Evolutionary conservation across 108 stramenopile genomes (phyloP), one percentile per base, ranked within the genome.

Genomic region (Skeletonema tropicum): DNA sequence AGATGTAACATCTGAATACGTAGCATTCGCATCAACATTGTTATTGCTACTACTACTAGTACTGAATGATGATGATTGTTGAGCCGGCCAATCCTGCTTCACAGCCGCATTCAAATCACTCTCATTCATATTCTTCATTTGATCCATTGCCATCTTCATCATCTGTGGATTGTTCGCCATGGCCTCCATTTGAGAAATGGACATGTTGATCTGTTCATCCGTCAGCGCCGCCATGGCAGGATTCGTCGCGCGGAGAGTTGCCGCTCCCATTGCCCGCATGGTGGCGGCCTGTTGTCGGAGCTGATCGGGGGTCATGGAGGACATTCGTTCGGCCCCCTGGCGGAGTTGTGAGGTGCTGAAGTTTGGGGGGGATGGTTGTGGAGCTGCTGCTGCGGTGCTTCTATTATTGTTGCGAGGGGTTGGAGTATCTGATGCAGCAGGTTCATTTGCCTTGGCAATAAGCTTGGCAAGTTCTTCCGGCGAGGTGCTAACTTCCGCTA

Each of bases 231-330:
- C 89, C 70, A 92, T 71, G 52, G 85, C 83, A n/a, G 90, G 92
- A 77, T 89, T 90, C 71, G 85, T 86, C 42, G 75, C 58, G 14
- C 93, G 79, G 14, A 94, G 46, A 1, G 74, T 69, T 23, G 76
- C 68, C 10, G 85, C 83, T 48, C 70, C 74, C 86, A 90, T 92
- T n/a, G 81, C 61, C 57, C 80, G 81, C 91, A 92, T 90, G 65
- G 85, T 83, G n/a, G 67, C 60, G 0, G 93, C 93, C 68, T 94
- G 93, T 59, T 83, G 82, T 19, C 81, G 78, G 0, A 94, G 73
- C 33, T 87, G 86, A 6, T 88, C 88, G 15, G 93, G 93, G 10
- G 80, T 60, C 90, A 90, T 90, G 35, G 87, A 73, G 17, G 74
- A 71, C 77, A 94, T 76, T 62, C 86, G 87, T 15, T 86, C 66